Base-by-base conservation (phyloP, 2,329 filamentous ascomycete species). In the Corynespora cassiicola region DNA sequence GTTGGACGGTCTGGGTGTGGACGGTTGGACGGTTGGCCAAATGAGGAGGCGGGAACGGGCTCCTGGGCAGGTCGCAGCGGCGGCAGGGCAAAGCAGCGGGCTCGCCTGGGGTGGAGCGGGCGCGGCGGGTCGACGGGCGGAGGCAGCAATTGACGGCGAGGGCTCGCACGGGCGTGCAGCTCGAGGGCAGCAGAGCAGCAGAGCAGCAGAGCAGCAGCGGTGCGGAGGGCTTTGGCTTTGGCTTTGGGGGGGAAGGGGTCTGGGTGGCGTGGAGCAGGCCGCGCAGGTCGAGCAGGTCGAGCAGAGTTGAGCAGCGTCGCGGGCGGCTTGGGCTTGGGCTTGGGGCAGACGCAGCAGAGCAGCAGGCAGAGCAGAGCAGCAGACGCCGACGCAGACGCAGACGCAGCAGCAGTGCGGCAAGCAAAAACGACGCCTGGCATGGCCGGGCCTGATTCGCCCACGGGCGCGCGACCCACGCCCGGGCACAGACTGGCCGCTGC, bases 371-470 rank as follows among this genome's bases (percentile, higher is more conserved):
- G 46, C 46, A 48, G 45, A n/a, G n/a, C n/a, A n/a, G n/a, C n/a
- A n/a, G n/a, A n/a, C n/a, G n/a, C n/a, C n/a, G n/a, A n/a, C n/a
- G n/a, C n/a, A n/a, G n/a, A n/a, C n/a, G n/a, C n/a, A n/a, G n/a
- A n/a, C n/a, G n/a, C n/a, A n/a, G n/a, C n/a, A n/a, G n/a, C n/a
- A n/a, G n/a, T n/a, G n/a, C n/a, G n/a, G n/a, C n/a, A n/a, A 54
- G 47, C 50, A 53, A 59, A 59, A 59, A 58, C 50, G 54, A 52
- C 47, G 28, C 35, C 35, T 33, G 31, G 39, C 45, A 41, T 45
- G 47, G 47, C 48, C 40, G 32, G 46, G 51, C 36, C 49, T 57
- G 54, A 58, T 55, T 60, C 44, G 55, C 43, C n/a, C n/a, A n/a
- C n/a, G n/a, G n/a, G n/a, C n/a, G n/a, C n/a, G n/a, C n/a, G n/a